These are phyloP conservation scores for Syncephalis plumigaleata DNA, from an alignment of 371 early-diverging fungal species.

Conservation along the genomic window DNA sequence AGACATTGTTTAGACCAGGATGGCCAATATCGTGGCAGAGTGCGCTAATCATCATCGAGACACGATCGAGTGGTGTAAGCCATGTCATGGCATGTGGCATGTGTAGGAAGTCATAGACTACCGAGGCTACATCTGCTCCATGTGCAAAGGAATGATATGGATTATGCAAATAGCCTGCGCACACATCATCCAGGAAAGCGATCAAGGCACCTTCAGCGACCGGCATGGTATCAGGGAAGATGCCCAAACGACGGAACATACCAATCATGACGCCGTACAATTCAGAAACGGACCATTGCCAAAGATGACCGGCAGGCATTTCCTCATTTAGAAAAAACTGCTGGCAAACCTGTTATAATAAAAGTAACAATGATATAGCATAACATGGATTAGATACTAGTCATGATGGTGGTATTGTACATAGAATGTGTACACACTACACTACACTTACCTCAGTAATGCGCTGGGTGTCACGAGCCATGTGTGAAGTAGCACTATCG, in stretches of 20 bases:
- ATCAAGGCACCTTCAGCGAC: slow-evolving; percentile 24
- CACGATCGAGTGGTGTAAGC: slow-evolving; percentile 46
- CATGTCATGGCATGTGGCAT: slow-evolving; percentile 38
- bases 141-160: slow-evolving; percentile 84
- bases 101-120: slow-evolving; percentile 52
- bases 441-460: too few relatives aligned
- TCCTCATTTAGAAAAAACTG: too few relatives aligned
- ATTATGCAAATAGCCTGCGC: slow-evolving; percentile 51
- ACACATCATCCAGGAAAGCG: slow-evolving; percentile 68
- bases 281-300: slow-evolving; percentile 9
- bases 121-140: slow-evolving; percentile 70
- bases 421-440: too few relatives aligned
- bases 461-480: too few relatives aligned
- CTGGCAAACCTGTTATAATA: too few relatives aligned
- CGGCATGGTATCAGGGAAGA: neutral
- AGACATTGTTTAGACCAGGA: slow-evolving; percentile 81
- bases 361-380: too few relatives aligned
- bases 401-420: too few relatives aligned
- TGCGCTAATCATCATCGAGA: slow-evolving; percentile 60
- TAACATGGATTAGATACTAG: too few relatives aligned
- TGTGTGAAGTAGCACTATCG: too few relatives aligned
- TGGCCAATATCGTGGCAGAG: slow-evolving; percentile 85
- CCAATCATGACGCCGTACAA: slow-evolving; percentile 11
- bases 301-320: neutral
- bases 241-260: slow-evolving; percentile 1